A percentile compares a stretch with the other conserved stretches of the same genome.
Conservation (phyloP, 140 eudicot genomes). For the Erigeron philadelphicus region DNA sequence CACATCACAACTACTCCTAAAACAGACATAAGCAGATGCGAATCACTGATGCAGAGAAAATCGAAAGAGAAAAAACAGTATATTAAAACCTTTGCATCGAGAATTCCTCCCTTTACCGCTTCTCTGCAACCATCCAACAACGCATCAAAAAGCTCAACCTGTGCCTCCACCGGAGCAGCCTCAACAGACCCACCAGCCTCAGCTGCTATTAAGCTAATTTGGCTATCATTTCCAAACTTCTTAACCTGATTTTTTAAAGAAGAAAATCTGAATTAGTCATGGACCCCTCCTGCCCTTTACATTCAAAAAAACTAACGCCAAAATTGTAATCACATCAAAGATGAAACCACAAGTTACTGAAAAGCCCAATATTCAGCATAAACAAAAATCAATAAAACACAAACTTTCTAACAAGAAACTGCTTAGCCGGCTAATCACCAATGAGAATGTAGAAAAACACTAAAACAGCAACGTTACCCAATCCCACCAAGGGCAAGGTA, state of each 20-base stretch:
- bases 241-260: conserved; percentile 52
- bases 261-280: neutral
- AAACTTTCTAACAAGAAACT: neutral
- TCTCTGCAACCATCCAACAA: conserved; percentile 90
- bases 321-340: neutral
- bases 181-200: conserved; percentile 95
- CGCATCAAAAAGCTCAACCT: conserved; percentile 90
- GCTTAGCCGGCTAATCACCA: neutral
- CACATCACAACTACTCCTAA: conserved; percentile 19
- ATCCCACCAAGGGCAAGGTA: too few species aligned
- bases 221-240: conserved; percentile 92
- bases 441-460: neutral
- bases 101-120: conserved; percentile 58
- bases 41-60: neutral
- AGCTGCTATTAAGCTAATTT: conserved; percentile 69
- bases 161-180: conserved; percentile 87
- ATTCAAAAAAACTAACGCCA: neutral
- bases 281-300: neutral
- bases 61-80: neutral
- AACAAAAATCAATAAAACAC: conserved; percentile 7
- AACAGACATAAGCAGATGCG: conserved; percentile 18
- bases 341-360: conserved; percentile 6
- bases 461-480: neutral
- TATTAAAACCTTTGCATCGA: conserved; percentile 63
- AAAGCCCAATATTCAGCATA: neutral